These are phyloP conservation scores for Colletotrichum orchidophilum DNA, from an alignment of 2,329 filamentous ascomycete species.

Conservation along the genomic window DNA sequence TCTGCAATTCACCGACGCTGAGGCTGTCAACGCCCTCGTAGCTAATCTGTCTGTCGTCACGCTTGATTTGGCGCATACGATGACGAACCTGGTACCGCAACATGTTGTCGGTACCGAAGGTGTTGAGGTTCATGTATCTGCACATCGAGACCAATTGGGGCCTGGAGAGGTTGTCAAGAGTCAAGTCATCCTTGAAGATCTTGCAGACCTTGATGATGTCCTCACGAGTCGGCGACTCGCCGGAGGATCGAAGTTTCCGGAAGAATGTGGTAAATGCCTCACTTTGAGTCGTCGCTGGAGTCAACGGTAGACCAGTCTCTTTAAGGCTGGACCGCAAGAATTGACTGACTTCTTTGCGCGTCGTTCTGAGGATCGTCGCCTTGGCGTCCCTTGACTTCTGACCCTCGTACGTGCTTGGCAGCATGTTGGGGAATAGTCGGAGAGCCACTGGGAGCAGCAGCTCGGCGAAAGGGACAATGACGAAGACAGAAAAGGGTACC, in stretches of 20 bases:
- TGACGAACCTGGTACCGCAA: conserved; percentile 96
- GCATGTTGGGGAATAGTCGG: conserved; percentile 95
- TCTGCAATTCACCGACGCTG: conserved; percentile 92
- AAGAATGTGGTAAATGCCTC: conserved; percentile 98
- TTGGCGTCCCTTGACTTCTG: conserved; percentile 92
- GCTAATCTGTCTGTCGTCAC: conserved; percentile 92
- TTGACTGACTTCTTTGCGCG: conserved; percentile 90
- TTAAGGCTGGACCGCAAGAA: conserved; percentile 90
- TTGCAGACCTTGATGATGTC: conserved; percentile 99
- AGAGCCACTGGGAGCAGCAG: conserved; percentile 90
- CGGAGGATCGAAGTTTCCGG: conserved; percentile 91
- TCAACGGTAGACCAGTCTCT: conserved; percentile 93
- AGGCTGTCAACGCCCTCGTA: conserved; percentile 94
- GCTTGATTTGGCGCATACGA: conserved; percentile 99
- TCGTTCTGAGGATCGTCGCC: conserved; percentile 80
- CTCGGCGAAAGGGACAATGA: conserved; percentile 97
- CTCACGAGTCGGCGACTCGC: conserved; percentile 85
- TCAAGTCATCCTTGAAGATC: conserved; percentile 97
- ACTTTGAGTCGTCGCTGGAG: conserved; percentile 82
- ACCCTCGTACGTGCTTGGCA: conserved; percentile 96
- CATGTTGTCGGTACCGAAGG: conserved; percentile 97
- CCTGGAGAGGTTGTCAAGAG: conserved; percentile 93
- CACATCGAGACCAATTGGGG: conserved; percentile 98
- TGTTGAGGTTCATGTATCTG: conserved; percentile 97
- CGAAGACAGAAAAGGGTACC: conserved; percentile 95